These are phyloP conservation scores for Tricholoma sp. DNA, from an alignment of 768 basidiomycete species.

Conservation along the genomic window DNA sequence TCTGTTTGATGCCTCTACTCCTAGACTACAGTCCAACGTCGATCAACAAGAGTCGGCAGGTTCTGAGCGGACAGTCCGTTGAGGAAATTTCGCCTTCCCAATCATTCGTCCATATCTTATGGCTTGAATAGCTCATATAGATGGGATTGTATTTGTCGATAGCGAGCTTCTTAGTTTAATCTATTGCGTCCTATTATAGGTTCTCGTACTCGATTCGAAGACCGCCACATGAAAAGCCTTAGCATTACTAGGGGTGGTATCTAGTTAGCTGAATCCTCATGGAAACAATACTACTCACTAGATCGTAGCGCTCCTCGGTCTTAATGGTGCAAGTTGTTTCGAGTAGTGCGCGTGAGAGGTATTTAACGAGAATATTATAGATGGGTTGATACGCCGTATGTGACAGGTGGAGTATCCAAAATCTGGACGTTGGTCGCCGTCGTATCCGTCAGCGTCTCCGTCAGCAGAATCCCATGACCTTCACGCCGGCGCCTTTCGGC, in stretches of 20 bases:
- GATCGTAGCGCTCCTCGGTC: not conserved
- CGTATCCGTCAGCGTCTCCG: conserved; percentile 1
- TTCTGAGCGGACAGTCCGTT: conserved; percentile 26
- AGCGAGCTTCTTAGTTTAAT: conserved; percentile 5
- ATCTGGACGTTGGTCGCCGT: not conserved
- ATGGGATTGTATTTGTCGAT: conserved; percentile 9
- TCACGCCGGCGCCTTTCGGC: conserved; percentile 33
- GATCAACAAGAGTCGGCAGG: conserved; percentile 34
- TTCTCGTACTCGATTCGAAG: not conserved
- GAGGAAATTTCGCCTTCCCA: not conserved
- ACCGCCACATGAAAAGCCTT: too few relatives aligned
- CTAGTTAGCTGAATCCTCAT: too few relatives aligned
- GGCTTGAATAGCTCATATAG: conserved; percentile 2
- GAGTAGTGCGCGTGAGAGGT: not conserved
- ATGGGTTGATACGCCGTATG: not conserved
- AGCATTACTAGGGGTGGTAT: too few relatives aligned
- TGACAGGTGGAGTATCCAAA: not conserved
- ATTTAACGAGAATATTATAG: not conserved
- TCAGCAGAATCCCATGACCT: not conserved
- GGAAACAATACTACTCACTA: not conserved
- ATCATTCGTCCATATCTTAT: not conserved
- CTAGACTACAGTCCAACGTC: conserved; percentile 38
- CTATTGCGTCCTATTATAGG: not conserved
- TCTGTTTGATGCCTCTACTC: conserved; percentile 59
- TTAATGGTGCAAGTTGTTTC: not conserved